phyloP scores from a whole-genome alignment of 257 asterid species.

The Pogostemon cablin region DNA sequence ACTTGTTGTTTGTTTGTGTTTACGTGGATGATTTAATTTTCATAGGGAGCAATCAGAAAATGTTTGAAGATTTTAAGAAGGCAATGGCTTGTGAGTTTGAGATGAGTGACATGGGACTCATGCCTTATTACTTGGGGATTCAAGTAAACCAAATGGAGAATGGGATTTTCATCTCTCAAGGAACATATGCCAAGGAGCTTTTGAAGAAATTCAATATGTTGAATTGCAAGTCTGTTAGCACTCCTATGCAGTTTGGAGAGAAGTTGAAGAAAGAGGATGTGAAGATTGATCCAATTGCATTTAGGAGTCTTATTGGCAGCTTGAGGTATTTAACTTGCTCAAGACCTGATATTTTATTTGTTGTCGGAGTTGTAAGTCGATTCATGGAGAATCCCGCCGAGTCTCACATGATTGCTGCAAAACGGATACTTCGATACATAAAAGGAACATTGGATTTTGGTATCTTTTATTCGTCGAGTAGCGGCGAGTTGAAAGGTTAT shows the following conservation, averaged over 20 bases:
- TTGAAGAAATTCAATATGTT: slow-evolving; percentile 15
- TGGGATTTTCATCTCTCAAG: too few relatives aligned
- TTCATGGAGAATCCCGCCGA: neutral
- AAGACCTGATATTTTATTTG: too few relatives aligned
- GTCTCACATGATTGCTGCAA: neutral
- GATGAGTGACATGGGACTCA: neutral
- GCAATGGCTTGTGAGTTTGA: slow-evolving; percentile 9
- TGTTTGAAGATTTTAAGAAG: neutral
- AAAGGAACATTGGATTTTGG: too few relatives aligned
- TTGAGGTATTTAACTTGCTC: too few relatives aligned
- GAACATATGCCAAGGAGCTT: neutral
- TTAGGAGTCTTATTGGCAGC: too few relatives aligned
- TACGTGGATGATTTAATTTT: slow-evolving; percentile 2
- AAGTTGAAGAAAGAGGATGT: too few relatives aligned
- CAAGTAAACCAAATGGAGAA: too few relatives aligned
- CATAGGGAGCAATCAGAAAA: neutral
- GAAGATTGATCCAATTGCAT: too few relatives aligned
- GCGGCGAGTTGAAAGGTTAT: neutral
- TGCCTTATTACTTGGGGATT: too few relatives aligned
- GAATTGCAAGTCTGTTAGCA: neutral
- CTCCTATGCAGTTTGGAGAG: neutral
- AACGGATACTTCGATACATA: neutral
- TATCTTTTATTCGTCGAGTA: neutral
- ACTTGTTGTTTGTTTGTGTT: neutral
- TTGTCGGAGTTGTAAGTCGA: too few relatives aligned